phyloP scores from a whole-genome alignment of 2,329 filamentous ascomycete genomes.

The Parafenestella ontariensis region DNA sequence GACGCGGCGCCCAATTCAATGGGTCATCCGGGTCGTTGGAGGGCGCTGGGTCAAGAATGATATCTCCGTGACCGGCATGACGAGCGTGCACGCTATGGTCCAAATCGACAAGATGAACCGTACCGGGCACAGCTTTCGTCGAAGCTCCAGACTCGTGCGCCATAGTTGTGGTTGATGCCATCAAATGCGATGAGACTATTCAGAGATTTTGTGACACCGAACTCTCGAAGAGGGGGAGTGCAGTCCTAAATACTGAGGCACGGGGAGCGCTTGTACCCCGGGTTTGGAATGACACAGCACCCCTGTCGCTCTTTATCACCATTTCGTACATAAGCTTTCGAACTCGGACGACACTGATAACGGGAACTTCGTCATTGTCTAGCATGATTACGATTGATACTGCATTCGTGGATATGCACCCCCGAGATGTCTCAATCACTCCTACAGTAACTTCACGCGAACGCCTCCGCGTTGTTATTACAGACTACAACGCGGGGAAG shows the following conservation, averaged over 20 bases:
- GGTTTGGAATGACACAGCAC: background rate
- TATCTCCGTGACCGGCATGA: conserved; percentile 49
- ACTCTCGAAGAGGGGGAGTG: background rate
- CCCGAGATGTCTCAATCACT: background rate
- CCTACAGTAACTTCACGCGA: conserved; percentile 4
- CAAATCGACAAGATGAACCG: conserved; percentile 53
- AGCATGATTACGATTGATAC: background rate
- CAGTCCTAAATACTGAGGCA: background rate
- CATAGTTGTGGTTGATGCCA: conserved; percentile 6
- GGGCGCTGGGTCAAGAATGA: conserved; percentile 51
- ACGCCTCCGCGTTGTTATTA: background rate
- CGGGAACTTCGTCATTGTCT: background rate
- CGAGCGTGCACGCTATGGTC: conserved; percentile 46
- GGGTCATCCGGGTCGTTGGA: conserved; percentile 46
- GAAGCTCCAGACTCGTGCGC: background rate
- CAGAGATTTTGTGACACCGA: background rate
- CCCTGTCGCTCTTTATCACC: background rate
- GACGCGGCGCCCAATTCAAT: conserved; percentile 42
- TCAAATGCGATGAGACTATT: background rate
- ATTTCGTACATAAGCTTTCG: too few relatives aligned
- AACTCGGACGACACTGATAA: background rate
- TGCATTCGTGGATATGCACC: background rate
- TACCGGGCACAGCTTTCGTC: conserved; percentile 44
- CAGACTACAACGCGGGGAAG: background rate
- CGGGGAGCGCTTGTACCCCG: background rate